Conservation (phyloP, 106 monocot genomes). For the Platanthera guangdongensis region DNA sequence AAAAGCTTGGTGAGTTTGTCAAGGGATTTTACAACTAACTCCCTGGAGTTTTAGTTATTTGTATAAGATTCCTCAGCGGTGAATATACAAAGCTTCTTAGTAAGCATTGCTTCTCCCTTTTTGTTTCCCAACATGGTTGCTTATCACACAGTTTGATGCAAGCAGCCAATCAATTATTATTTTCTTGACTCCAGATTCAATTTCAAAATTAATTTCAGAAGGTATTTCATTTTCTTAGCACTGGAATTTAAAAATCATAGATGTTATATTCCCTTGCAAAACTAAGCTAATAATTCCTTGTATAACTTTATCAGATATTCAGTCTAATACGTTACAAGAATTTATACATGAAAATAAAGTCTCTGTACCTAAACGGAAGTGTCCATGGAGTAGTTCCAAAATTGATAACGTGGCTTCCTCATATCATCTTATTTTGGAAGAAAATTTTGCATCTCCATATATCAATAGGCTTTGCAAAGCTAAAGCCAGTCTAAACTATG, state of each 20-base stretch:
- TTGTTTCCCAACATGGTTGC: constrained; percentile 66
- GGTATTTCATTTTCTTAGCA: constrained; percentile 21
- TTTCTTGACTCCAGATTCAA: constrained; percentile 53
- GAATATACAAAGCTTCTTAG: constrained; percentile 53
- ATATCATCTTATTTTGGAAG: constrained; percentile 50
- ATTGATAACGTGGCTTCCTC: constrained; percentile 65
- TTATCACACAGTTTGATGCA: constrained; percentile 56
- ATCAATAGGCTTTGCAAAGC: too few relatives aligned
- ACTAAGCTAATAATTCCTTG: neutral
- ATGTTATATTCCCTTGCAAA: neutral
- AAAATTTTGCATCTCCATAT: too few relatives aligned
- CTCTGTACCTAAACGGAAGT: constrained; percentile 37
- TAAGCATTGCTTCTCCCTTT: constrained; percentile 56
- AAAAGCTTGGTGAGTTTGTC: constrained; percentile 56
- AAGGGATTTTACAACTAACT: constrained; percentile 41
- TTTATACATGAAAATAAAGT: neutral
- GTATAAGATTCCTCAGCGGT: constrained; percentile 70
- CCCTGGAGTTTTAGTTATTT: constrained; percentile 53
- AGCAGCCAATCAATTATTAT: constrained; percentile 44
- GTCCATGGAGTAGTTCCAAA: constrained; percentile 62
- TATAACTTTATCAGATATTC: constrained; percentile 24
- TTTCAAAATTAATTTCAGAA: constrained; percentile 17
- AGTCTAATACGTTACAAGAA: constrained; percentile 4
- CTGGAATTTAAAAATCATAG: neutral
- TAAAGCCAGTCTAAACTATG: too few relatives aligned